Conservation (phyloP, 139 green algal genomes). For the Dunaliella primolecta region DNA sequence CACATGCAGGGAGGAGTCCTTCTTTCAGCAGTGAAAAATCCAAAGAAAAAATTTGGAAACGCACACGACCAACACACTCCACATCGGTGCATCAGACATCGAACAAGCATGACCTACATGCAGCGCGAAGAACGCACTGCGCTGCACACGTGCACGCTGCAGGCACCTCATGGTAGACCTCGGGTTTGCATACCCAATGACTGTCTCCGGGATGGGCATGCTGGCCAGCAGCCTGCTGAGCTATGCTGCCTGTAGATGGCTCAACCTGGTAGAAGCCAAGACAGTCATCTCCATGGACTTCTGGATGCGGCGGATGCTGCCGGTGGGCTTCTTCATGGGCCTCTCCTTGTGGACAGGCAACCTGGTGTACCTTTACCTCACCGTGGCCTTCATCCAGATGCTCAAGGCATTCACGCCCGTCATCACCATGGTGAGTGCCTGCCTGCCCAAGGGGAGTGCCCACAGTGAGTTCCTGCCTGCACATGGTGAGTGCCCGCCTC, state of each 20-base stretch:
- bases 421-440: constrained; percentile 88
- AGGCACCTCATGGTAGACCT: constrained; percentile 68
- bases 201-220: constrained; percentile 75
- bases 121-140: too few relatives aligned
- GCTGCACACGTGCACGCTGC: background rate
- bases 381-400: constrained; percentile 25
- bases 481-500: too few relatives aligned
- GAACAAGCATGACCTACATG: too few relatives aligned
- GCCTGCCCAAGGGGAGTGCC: too few relatives aligned
- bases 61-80: too few relatives aligned
- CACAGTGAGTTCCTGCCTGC: too few relatives aligned
- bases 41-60: too few relatives aligned
- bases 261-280: constrained; percentile 64
- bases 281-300: constrained; percentile 39
- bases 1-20: too few relatives aligned
- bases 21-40: too few relatives aligned
- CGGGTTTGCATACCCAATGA: constrained; percentile 78
- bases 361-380: constrained; percentile 94
- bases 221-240: constrained; percentile 42
- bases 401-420: constrained; percentile 82
- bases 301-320: constrained; percentile 68
- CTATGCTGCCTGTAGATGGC: constrained; percentile 59
- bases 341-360: constrained; percentile 89
- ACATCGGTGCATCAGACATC: too few relatives aligned
- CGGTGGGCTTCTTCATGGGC: constrained; percentile 88